Base-by-base conservation (phyloP, 164 flowering plant species). In the Magnolia sinica region DNA sequence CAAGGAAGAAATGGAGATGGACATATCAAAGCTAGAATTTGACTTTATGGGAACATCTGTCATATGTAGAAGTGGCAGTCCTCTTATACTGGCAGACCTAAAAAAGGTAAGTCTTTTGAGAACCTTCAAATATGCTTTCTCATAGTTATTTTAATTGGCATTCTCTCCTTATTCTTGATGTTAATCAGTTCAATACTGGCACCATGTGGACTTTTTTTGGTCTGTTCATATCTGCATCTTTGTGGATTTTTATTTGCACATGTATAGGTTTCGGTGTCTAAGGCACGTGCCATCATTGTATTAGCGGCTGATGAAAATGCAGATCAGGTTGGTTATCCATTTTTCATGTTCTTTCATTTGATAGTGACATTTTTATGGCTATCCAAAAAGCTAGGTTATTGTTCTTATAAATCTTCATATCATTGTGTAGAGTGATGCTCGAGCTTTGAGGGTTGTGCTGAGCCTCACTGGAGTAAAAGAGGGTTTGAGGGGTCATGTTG, bases 1-100 rank as follows among this genome's bases (percentile, higher is more conserved):
- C 83, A 95, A 95, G 86, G 96, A 95, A 75, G 96, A 95, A 82
- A 95, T 95, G 98, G 98, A 95, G 83, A 82, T 88, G 86, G 98
- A 93, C 65, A 95, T 93, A 77, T 89, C 95, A 71, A 95, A 91
- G 83, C 86, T 95, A 52, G 98, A 95, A 80, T 93, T 95, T 83
- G 89, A 90, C 77, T 91, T 92, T 66, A 89, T 92, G 97, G 97
- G 98, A 66, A 92, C 98, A 73, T 89, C 94, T 73, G 93, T 95
- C 20, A 91, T 95, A 71, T 95, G 98, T 78, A 92, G 98, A 84
- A 92, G 98, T 84, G 98, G 98, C 59, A 92, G 97, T 82, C 96
- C 98, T 82, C 96, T 95, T 68, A 91, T 95, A 76, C 83, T 95
- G 52, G 97, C 98, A 58, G 98, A 95, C 77, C 81, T 95, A 58